Conservation (phyloP, 2,329 filamentous ascomycete species). For the Aspergillus pseudotamarii region DNA sequence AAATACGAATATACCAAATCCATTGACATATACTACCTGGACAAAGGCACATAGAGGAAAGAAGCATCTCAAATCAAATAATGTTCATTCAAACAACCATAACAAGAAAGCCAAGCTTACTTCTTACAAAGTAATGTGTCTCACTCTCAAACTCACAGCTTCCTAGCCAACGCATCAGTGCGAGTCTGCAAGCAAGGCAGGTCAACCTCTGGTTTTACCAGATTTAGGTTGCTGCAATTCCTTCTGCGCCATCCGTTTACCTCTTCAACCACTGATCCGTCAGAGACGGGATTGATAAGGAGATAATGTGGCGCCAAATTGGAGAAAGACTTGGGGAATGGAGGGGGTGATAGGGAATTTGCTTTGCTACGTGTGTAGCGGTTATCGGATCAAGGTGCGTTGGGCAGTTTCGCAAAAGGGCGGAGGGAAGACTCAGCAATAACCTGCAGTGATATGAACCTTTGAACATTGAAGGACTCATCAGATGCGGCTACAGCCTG, state of each 20-base stretch:
- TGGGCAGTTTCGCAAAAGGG: background rate
- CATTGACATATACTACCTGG: background rate
- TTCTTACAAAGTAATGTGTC: conserved; percentile 30
- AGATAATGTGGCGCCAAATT: conserved; percentile 76
- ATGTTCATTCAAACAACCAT: background rate
- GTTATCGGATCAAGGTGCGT: background rate
- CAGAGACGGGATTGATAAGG: conserved; percentile 60
- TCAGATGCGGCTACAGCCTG: background rate
- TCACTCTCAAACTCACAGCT: conserved; percentile 46
- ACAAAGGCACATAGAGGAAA: background rate
- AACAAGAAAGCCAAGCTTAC: background rate
- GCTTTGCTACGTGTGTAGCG: background rate
- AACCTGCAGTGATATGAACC: background rate
- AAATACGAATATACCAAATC: background rate
- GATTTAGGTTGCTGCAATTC: conserved; percentile 47
- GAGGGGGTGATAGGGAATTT: background rate
- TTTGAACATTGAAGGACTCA: background rate
- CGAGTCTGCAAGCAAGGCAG: conserved; percentile 47
- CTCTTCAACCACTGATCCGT: conserved; percentile 68
- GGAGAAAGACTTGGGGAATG: conserved; percentile 3
- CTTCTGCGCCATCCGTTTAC: conserved; percentile 93
- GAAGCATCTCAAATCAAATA: background rate
- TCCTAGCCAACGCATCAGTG: conserved; percentile 37
- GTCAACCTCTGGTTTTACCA: conserved; percentile 25
- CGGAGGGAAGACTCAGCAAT: background rate